Conservation (phyloP, 148 eudicot species). For the Cornus suecica region DNA sequence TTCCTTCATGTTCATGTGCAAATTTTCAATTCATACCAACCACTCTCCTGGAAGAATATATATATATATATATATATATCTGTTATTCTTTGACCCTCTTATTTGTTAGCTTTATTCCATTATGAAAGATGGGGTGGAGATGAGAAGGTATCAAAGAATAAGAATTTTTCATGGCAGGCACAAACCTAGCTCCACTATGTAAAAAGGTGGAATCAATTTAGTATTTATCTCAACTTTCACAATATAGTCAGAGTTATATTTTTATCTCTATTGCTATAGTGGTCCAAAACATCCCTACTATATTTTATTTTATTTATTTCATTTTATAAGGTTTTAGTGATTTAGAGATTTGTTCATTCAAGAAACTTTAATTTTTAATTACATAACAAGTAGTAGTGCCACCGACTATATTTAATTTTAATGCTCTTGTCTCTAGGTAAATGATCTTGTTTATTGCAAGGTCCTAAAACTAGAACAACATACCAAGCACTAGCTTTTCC, state of each 20-base stretch:
- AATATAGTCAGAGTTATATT: slow-evolving; percentile 1
- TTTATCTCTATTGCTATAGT: not conserved
- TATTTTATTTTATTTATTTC: too few relatives aligned
- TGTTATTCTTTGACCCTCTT: slow-evolving; percentile 8
- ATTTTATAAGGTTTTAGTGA: not conserved
- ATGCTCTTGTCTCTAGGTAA: not conserved
- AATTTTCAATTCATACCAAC: not conserved
- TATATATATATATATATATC: too few relatives aligned
- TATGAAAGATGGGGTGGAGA: slow-evolving; percentile 22
- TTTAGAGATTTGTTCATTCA: not conserved
- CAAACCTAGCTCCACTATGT: slow-evolving; percentile 31
- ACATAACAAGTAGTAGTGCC: not conserved
- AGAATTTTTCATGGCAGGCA: slow-evolving; percentile 24
- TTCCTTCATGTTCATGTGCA: slow-evolving; percentile 20
- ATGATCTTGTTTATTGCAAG: not conserved
- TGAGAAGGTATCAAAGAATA: slow-evolving; percentile 33
- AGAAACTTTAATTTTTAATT: too few relatives aligned
- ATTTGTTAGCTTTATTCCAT: slow-evolving; percentile 24
- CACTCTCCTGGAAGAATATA: not conserved
- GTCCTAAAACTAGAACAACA: too few relatives aligned
- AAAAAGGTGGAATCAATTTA: slow-evolving; percentile 15
- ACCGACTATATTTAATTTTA: not conserved
- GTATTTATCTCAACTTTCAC: slow-evolving; percentile 5
- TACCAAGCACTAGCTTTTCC: not conserved
- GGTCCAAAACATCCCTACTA: not conserved